Base-by-base conservation (phyloP, 371 early-diverging fungal species). In the Mucor irregularis region DNA sequence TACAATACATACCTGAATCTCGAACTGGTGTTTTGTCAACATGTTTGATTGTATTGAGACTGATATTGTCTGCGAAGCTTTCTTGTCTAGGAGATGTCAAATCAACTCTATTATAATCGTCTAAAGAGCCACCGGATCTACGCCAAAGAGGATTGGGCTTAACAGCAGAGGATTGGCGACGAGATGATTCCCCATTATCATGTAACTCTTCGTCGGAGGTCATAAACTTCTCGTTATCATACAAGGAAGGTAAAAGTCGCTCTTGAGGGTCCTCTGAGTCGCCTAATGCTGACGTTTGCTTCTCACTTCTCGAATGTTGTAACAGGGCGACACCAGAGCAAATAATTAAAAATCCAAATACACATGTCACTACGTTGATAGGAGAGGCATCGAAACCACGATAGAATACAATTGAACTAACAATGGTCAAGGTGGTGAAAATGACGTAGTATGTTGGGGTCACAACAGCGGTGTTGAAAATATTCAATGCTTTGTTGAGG, bases 371-470 rank as follows among this genome's bases (percentile, higher is more conserved):
- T 48, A 97, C 82, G 45, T 91, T 85, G 7, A 80, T 76, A n/a
- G 85, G 71, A 17, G 86, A 83, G 0, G 93, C 89, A 31, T 86
- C 78, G 61, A 95, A 92, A 19, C 96, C 97, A 54, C 90, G 86
- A 68, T 90, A 95, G 2, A 97, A 70, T 14, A 94, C 86, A 13
- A 92, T 89, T 0, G 94, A 90, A 21, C 95, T 94, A 34, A 91
- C 72, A 43, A 97, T 92, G 4, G 97, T 96, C 29, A 93, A 82
- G 10, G 95, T 90, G 13, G 97, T 97, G 70, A 97, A 97, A 40
- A 91, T 81, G 16, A 96, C 96, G 58, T 95, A 97, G 71, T 97
- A 97, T 31, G 94, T 89, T 17, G 93, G 93, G 2, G 94, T 93
- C 30, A 93, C 93, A 49, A 92, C 66, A 46, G 95, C 94, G 8